Base-by-base conservation (phyloP, 139 green algal species). In the Gonium pectorale region DNA sequence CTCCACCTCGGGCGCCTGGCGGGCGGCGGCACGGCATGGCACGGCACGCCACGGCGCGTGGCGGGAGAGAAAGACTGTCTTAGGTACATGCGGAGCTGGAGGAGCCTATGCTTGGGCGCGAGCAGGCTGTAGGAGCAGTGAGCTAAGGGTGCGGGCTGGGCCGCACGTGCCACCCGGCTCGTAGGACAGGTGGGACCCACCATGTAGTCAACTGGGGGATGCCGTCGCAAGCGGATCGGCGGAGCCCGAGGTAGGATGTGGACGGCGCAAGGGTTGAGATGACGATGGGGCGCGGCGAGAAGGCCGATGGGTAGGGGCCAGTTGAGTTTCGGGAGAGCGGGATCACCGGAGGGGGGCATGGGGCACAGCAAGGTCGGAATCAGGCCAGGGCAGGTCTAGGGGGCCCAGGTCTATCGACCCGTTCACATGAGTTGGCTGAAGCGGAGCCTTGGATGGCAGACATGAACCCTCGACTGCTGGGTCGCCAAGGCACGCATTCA, bases 1-100 rank as follows among this genome's bases (percentile, higher is more conserved):
- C 64, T 77, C 64, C 63, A 85, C 79, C 49, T 85, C 79, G 24
- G 79, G 79, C 2, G 79, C 79, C 68, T n/a, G n/a, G n/a, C n/a
- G n/a, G n/a, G n/a, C n/a, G n/a, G n/a, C n/a, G n/a, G n/a, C n/a
- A n/a, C n/a, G n/a, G n/a, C n/a, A n/a, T n/a, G 46, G 46, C 46
- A 54, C 13, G 46, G 46, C 11, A 54, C 13, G 15, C 46, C 46
- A 54, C 27, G 21, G 54, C 54, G 54, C 21, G 27, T 22, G n/a
- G 54, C 54, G 54, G 54, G 54, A 31, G 21, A 27, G 19, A n/a
- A n/a, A n/a, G n/a, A n/a, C n/a, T n/a, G n/a, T n/a, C n/a, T n/a
- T n/a, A n/a, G n/a, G n/a, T n/a, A n/a, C n/a, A n/a, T n/a, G n/a
- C n/a, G n/a, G n/a, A n/a, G n/a, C n/a, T n/a, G n/a, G n/a, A n/a